These are phyloP conservation scores for Coprinopsis sp. DNA, from an alignment of 768 basidiomycete genomes.

Conservation along the genomic window DNA sequence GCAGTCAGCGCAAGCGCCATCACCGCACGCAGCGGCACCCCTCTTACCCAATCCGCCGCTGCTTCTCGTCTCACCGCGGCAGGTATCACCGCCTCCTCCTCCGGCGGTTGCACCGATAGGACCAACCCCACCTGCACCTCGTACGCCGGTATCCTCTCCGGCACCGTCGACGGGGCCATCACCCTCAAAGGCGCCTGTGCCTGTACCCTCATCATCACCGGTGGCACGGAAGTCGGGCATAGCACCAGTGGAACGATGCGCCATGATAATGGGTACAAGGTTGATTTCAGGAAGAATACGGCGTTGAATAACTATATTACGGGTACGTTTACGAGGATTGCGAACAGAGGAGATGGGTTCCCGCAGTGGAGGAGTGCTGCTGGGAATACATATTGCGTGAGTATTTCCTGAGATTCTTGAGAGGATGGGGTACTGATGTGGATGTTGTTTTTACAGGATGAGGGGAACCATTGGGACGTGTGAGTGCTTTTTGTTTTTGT, in stretches of 20 bases:
- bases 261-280: constrained; percentile 25
- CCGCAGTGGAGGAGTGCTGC: constrained; percentile 24
- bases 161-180: constrained; percentile 25
- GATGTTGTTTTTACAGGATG: too few species aligned
- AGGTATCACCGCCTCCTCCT: constrained; percentile 24
- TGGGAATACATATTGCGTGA: constrained; percentile 26
- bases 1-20: too few species aligned
- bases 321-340: constrained; percentile 20
- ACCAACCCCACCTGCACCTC: constrained; percentile 23
- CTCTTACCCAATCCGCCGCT: too few species aligned
- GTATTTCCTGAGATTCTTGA: constrained; percentile 8
- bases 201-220: constrained; percentile 66
- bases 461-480: too few species aligned
- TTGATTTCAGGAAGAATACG: constrained; percentile 22
- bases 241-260: constrained; percentile 23
- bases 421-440: too few species aligned
- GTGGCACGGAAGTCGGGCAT: constrained; percentile 42
- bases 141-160: constrained; percentile 22
- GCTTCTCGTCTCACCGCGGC: too few species aligned
- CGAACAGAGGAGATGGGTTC: constrained; percentile 23
- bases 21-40: too few species aligned
- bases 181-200: constrained; percentile 38
- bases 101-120: constrained; percentile 21
- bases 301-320: constrained; percentile 23
- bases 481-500: too few species aligned